These are phyloP conservation scores for Arachis stenosperma DNA, from an alignment of 306 rosid species.

Conservation along the genomic window DNA sequence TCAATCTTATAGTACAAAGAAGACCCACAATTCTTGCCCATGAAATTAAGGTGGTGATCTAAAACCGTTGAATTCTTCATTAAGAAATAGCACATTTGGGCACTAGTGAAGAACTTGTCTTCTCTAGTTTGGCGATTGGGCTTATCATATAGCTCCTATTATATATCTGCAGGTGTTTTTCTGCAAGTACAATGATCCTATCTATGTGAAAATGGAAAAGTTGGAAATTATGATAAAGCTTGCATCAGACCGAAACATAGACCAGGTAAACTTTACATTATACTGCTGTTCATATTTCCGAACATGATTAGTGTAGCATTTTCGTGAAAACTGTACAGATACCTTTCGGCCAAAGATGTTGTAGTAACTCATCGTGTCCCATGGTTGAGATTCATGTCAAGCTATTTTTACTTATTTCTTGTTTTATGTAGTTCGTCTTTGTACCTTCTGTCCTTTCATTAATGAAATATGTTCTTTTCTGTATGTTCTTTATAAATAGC, in stretches of 20 bases:
- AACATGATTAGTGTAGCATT: conserved; percentile 12
- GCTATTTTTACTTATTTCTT: not conserved
- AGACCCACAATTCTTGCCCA: conserved; percentile 98
- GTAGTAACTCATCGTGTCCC: conserved; percentile 17
- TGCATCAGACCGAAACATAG: conserved; percentile 95
- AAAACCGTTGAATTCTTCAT: conserved; percentile 27
- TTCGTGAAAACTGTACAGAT: conserved; percentile 3
- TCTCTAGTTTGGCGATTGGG: conserved; percentile 13
- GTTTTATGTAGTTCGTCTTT: conserved; percentile 2
- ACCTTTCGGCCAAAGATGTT: conserved; percentile 2
- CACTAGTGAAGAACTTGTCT: conserved; percentile 12
- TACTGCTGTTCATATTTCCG: conserved; percentile 6
- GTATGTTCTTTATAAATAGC: conserved; percentile 8
- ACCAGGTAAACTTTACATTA: conserved; percentile 64
- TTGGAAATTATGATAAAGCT: conserved; percentile 98
- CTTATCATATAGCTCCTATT: conserved; percentile 35
- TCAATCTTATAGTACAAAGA: conserved; percentile 98
- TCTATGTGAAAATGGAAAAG: conserved; percentile 98
- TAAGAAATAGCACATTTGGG: conserved; percentile 17
- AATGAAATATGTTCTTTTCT: conserved; percentile 6
- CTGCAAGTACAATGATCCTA: conserved; percentile 99
- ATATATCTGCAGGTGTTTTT: conserved; percentile 77
- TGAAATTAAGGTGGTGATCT: conserved; percentile 88
- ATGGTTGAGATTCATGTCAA: not conserved
- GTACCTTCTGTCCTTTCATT: conserved; percentile 5